Conservation (phyloP, 1,284 basidiomycete species). For the Heterobasidion occidentale region DNA sequence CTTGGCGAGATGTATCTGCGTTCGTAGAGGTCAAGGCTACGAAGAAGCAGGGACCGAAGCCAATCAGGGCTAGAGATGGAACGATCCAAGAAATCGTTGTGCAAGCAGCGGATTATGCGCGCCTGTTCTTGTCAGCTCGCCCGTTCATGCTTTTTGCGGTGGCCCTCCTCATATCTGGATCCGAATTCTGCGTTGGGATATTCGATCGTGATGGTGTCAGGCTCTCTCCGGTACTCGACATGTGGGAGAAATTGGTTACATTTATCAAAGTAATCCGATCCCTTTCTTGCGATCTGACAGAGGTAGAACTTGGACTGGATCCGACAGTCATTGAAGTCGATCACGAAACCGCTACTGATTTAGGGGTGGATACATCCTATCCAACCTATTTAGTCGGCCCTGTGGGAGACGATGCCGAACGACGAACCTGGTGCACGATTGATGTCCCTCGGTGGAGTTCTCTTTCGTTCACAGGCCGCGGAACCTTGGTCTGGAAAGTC, state of each 20-base stretch:
- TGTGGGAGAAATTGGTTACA: constrained; percentile 3
- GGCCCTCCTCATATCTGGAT: constrained; percentile 14
- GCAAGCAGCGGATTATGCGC: constrained; percentile 15
- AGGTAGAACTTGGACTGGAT: constrained; percentile 7
- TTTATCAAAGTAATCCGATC: constrained; percentile 9
- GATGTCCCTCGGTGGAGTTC: constrained; percentile 11
- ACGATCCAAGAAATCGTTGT: background rate
- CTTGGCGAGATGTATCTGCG: background rate
- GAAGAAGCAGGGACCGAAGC: background rate
- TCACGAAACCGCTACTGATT: background rate
- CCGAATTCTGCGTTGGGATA: constrained; percentile 12
- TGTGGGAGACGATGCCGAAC: background rate
- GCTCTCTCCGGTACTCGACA: constrained; percentile 9
- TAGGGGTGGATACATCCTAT: background rate
- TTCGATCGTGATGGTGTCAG: constrained; percentile 13
- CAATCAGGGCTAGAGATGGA: background rate
- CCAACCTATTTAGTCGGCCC: background rate
- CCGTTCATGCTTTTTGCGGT: constrained; percentile 18
- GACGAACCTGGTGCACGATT: constrained; percentile 5
- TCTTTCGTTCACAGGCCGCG: constrained; percentile 13
- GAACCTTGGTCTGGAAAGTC: constrained; percentile 10
- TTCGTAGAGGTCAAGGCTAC: constrained; percentile 31
- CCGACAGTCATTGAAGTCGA: constrained; percentile 6
- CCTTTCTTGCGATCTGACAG: constrained; percentile 2
- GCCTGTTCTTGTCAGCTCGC: constrained; percentile 14